These are phyloP conservation scores for Mrakia gelida DNA, from an alignment of 768 basidiomycete species.

Conservation along the genomic window DNA sequence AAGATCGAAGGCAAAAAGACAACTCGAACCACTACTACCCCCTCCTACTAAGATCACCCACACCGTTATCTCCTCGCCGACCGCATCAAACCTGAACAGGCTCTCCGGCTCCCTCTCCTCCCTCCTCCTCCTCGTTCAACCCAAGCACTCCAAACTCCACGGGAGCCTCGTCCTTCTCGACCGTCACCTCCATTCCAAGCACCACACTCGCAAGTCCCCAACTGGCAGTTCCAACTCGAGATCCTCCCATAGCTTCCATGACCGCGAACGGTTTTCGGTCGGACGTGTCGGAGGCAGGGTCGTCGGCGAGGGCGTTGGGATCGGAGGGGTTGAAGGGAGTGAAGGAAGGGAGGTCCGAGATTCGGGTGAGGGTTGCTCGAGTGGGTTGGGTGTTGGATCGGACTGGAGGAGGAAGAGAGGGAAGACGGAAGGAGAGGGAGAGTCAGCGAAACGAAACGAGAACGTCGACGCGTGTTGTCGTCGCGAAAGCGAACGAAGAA, in stretches of 20 bases:
- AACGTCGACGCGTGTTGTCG: no score
- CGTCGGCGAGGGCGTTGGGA: background rate
- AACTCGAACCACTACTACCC: no score
- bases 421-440: background rate
- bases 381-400: conserved; percentile 61
- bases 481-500: conserved; percentile 44
- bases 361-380: conserved; percentile 56
- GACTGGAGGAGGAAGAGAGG: background rate
- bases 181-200: conserved; percentile 48
- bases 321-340: conserved; percentile 6
- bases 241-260: conserved; percentile 59
- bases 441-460: background rate
- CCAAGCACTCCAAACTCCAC: background rate
- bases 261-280: conserved; percentile 34
- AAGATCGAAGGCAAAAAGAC: no score
- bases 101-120: no score
- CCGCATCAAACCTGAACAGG: background rate
- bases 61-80: no score
- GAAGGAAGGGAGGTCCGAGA: conserved; percentile 51
- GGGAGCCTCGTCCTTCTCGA: conserved; percentile 34
- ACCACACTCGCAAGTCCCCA: conserved; percentile 81
- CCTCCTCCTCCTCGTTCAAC: background rate
- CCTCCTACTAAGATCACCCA: no score
- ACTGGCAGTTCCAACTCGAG: conserved; percentile 69
- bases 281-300: background rate